Percentiles rank a stretch among this genome's conserved stretches.
phyloP scores from a whole-genome alignment of 805 yeast species.

The Candida koratica region DNA sequence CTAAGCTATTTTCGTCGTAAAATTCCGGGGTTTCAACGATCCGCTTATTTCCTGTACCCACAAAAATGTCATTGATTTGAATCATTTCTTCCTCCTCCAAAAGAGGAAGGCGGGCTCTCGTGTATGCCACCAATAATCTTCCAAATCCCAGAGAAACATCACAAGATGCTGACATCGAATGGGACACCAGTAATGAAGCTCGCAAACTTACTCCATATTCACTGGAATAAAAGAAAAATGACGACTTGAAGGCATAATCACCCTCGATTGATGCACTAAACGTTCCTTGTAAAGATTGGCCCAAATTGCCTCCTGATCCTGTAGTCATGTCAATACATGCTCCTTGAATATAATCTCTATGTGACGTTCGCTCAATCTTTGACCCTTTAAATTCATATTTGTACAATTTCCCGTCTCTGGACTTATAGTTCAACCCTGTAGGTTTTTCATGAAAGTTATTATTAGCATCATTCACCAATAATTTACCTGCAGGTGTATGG shows the following conservation, averaged over 20 bases:
- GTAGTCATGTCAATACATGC: constrained; percentile 11
- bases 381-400: constrained; percentile 1
- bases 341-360: constrained; percentile 3
- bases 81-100: constrained; percentile 2
- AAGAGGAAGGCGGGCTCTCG: constrained; percentile 1
- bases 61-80: not conserved
- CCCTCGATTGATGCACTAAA: not conserved
- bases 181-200: not conserved
- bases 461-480: not conserved
- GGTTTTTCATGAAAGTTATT: constrained; percentile 6
- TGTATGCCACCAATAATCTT: constrained; percentile 5
- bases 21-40: constrained; percentile 4
- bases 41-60: not conserved
- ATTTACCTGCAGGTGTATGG: not conserved
- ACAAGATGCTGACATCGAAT: constrained; percentile 7
- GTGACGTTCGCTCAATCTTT: not conserved
- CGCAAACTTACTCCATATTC: constrained; percentile 1
- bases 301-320: constrained; percentile 9
- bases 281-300: constrained; percentile 2
- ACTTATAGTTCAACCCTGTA: constrained; percentile 1
- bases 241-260: not conserved
- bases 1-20: constrained; percentile 3
- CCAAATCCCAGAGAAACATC: constrained; percentile 4
- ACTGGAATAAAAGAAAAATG: constrained; percentile 3
- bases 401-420: constrained; percentile 1